Evolutionary conservation across 176 grass and related monocot genomes (phyloP).

Genomic region (Ensete ventricosum): DNA sequence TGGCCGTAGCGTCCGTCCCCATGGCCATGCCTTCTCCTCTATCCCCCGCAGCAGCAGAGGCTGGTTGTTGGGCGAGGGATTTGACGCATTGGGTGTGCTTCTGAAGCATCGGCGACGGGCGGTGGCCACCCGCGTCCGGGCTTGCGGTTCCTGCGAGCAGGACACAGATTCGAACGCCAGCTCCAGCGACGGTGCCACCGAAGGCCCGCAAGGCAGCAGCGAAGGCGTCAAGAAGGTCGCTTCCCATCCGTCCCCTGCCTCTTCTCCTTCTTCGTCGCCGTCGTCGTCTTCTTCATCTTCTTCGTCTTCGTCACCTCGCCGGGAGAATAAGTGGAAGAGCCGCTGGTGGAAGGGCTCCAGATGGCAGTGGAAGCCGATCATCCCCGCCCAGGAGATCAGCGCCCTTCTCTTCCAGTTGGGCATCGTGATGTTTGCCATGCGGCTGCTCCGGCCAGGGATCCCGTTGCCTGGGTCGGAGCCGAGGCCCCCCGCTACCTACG

Average conservation of each 20-base stretch:
- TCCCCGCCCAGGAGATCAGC: conserved; percentile 71
- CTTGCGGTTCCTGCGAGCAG: conserved; percentile 28
- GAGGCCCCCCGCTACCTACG: conserved; percentile 43
- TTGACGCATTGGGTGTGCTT: conserved; percentile 19
- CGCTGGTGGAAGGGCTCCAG: conserved; percentile 30
- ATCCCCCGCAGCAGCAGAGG: conserved; percentile 9
- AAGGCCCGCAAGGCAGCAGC: conserved; percentile 20
- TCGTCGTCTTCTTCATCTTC: conserved; percentile 13
- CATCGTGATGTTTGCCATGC: conserved; percentile 73
- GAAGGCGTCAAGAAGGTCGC: conserved; percentile 23
- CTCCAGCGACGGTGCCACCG: conserved; percentile 4
- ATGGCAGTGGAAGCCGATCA: conserved; percentile 90
- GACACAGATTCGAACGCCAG: conserved; percentile 25
- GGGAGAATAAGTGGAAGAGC: conserved; percentile 70
- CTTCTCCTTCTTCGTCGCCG: background rate
- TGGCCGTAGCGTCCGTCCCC: background rate
- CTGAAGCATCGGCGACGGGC: conserved; percentile 4
- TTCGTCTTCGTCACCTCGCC: conserved; percentile 34
- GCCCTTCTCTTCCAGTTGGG: conserved; percentile 89
- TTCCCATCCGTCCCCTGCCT: conserved; percentile 1
- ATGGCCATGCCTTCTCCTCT: conserved; percentile 8
- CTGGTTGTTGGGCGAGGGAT: conserved; percentile 7
- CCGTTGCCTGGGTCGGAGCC: conserved; percentile 66
- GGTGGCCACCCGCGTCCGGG: conserved; percentile 17
- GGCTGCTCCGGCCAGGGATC: conserved; percentile 67